phyloP scores from a whole-genome alignment of 2,329 filamentous ascomycete genomes.

The Plectosphaerella cucumerina region DNA sequence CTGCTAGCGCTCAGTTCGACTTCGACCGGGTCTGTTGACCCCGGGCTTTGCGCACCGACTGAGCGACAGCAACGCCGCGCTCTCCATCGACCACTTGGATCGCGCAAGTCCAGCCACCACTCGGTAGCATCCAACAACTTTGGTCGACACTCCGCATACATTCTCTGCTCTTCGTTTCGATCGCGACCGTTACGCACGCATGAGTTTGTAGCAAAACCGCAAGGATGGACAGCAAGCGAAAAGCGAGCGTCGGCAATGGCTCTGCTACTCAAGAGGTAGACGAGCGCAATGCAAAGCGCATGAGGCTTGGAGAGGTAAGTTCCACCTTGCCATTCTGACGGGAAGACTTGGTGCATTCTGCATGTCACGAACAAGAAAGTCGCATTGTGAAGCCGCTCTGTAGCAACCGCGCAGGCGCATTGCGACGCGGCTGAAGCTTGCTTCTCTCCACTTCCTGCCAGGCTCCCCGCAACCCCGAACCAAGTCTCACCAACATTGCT shows the following conservation, averaged over 20 bases:
- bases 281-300: constrained; percentile 52
- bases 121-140: too few relatives aligned
- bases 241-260: constrained; percentile 41
- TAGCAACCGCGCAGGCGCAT: too few relatives aligned
- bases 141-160: too few relatives aligned
- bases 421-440: background rate
- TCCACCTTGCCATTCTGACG: constrained; percentile 6
- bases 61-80: too few relatives aligned
- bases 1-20: too few relatives aligned
- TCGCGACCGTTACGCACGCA: background rate
- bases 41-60: too few relatives aligned
- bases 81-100: too few relatives aligned
- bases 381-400: too few relatives aligned
- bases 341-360: constrained; percentile 7
- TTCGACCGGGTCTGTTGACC: too few relatives aligned
- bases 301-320: constrained; percentile 47
- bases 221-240: constrained; percentile 54
- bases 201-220: constrained; percentile 3
- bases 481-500: constrained; percentile 10
- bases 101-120: too few relatives aligned
- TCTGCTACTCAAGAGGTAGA: constrained; percentile 39
- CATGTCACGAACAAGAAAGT: too few relatives aligned
- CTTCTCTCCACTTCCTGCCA: constrained; percentile 8
- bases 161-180: too few relatives aligned
- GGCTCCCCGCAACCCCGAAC: constrained; percentile 11